Evolutionary conservation across 2,329 filamentous ascomycete species (phyloP).

Genomic region (Alternaria triticimaculans): DNA sequence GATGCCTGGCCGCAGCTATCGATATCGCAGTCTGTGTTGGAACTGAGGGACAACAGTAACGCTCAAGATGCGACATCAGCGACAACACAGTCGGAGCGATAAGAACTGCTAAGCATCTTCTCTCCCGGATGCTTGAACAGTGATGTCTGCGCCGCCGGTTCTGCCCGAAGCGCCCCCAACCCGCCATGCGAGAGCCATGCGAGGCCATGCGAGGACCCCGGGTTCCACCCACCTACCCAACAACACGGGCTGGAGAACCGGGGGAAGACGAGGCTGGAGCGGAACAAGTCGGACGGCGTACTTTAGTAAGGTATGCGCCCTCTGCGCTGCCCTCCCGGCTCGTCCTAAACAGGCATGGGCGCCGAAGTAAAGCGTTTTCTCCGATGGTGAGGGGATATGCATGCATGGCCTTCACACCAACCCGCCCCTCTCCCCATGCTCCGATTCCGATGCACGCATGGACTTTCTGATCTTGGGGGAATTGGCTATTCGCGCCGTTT

Average conservation of each 20-base stretch:
- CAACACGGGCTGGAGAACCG: conserved; percentile 2
- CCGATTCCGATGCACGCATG: conserved; percentile 6
- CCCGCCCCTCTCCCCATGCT: conserved; percentile 1
- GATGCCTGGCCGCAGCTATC: not conserved
- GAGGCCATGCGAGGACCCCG: not conserved
- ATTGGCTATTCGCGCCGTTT: conserved; percentile 8
- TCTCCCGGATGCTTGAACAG: not conserved
- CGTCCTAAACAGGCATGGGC: conserved; percentile 7
- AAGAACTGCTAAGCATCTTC: not conserved
- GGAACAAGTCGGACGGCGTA: conserved; percentile 13
- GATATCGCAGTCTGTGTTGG: not conserved
- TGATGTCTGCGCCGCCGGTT: not conserved
- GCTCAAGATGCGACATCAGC: not conserved
- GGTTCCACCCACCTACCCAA: not conserved
- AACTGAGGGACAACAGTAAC: not conserved
- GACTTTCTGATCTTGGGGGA: not conserved
- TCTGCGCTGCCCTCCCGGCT: not conserved
- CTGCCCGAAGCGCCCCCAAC: not conserved
- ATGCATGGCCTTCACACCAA: conserved; percentile 1
- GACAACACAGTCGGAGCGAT: not conserved
- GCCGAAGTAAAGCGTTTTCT: conserved; percentile 1
- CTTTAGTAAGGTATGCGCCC: conserved; percentile 11
- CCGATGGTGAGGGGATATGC: not conserved
- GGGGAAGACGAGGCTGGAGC: conserved; percentile 2
- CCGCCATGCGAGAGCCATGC: not conserved